A percentile compares a stretch with the other conserved stretches of the same genome.
phyloP scores from a whole-genome alignment of 1,284 basidiomycete species.

The Apiotrichum sp. region DNA sequence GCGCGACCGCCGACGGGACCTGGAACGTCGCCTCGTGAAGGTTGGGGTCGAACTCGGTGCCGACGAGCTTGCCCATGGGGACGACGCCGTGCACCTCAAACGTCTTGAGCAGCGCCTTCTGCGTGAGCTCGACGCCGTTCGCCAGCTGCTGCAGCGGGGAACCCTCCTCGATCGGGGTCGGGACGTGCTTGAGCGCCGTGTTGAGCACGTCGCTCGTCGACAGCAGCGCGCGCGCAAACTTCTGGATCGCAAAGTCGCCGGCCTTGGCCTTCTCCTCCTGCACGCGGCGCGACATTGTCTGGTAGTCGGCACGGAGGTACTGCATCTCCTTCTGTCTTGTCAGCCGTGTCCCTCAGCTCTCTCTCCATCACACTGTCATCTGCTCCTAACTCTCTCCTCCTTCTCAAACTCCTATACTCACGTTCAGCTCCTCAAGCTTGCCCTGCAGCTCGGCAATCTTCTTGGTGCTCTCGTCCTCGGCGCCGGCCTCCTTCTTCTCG shows the following conservation, averaged over 20 bases:
- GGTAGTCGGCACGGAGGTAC: conserved; percentile 87
- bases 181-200: conserved; percentile 77
- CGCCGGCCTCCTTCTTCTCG: background rate
- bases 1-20: conserved; percentile 60
- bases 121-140: conserved; percentile 85
- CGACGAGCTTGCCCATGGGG: conserved; percentile 62
- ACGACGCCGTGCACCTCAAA: conserved; percentile 87
- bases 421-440: conserved; percentile 17
- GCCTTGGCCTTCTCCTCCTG: conserved; percentile 87
- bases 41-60: conserved; percentile 91
- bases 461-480: conserved; percentile 13
- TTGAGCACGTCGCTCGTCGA: conserved; percentile 87
- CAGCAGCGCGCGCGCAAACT: conserved; percentile 83
- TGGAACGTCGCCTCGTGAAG: conserved; percentile 92
- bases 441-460: conserved; percentile 22
- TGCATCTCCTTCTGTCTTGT: conserved; percentile 64
- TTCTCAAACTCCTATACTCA: background rate
- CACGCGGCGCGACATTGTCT: conserved; percentile 87
- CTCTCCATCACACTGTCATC: too few relatives aligned
- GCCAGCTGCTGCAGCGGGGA: conserved; percentile 64
- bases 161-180: conserved; percentile 50
- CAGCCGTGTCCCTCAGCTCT: too few relatives aligned
- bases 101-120: conserved; percentile 80
- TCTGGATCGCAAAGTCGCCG: conserved; percentile 84
- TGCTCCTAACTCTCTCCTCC: too few relatives aligned